Evolutionary conservation across 2,329 filamentous ascomycete genomes (phyloP), one percentile per base, ranked within the genome.

Genomic region (Arthrobotrys megalospora): DNA sequence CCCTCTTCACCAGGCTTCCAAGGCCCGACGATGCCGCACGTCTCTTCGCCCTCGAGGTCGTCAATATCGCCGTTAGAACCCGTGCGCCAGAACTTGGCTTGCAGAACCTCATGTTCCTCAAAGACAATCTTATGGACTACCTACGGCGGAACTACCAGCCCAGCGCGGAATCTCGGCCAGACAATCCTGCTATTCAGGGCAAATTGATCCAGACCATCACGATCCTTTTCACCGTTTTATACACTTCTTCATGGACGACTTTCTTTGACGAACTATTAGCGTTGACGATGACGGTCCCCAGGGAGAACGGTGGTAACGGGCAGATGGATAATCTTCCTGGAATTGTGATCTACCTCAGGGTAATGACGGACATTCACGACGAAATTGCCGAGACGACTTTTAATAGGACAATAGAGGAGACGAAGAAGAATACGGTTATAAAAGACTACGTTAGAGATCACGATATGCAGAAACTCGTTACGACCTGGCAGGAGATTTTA

Each of bases 181-280:
- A 99, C 83, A 89, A 91, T 7, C 84, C 90, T 24, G 89, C 89
- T 80, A 91, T 99, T 50, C 95, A 98, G 85, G 99, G 98, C 86
- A 99, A 99, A 86, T 90, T 99, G 81, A 94, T 95, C 53, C 96
- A 99, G 86, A 97, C 94, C 11, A 86, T 99, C 82, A 99, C 96
- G 8, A 96, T 93, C 83, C 90, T 99, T 63, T 99, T 99, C 84
- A 92, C 93, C 41, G 90, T 91, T 11, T 88, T 97, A 68, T 99
- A 99, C 84, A 90, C 90, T 66, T 90, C 91, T 66, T 92, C 92
- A 43, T 99, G 96, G 96, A 89, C 93, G 82, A 90, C 87, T 76
- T 98, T 97, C 85, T 91, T 99, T 83, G 93, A 97, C 82, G 96
- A 99, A 83, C 92, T 98, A 81, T 87, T 96, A 79, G 88, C 88